Conservation (phyloP, 495 filamentous ascomycete genomes). For the Lasiosphaeriaceae sp. region DNA sequence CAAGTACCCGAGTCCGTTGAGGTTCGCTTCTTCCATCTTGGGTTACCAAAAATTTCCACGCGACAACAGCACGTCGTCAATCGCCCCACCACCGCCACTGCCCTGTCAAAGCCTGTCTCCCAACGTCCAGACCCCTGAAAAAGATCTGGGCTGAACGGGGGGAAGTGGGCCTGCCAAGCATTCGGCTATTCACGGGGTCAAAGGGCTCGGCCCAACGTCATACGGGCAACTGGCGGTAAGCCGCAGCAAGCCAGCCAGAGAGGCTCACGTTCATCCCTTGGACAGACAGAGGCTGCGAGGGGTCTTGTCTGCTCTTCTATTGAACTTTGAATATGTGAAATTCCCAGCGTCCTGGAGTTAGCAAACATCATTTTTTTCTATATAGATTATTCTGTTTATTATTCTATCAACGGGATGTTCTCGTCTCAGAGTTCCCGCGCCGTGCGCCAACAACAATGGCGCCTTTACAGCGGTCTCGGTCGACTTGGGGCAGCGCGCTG, state of each 20-base stretch:
- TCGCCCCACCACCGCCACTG: background rate
- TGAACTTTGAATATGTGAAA: conserved; percentile 20
- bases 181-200: conserved; percentile 33
- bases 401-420: conserved; percentile 38
- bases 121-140: no score
- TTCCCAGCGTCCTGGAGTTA: background rate
- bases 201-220: conserved; percentile 27
- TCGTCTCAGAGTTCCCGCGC: conserved; percentile 40
- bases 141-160: no score
- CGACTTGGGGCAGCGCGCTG: conserved; percentile 14
- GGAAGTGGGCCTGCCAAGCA: conserved; percentile 3
- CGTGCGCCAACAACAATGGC: conserved; percentile 36
- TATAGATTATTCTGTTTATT: background rate
- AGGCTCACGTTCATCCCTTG: background rate
- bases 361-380: background rate
- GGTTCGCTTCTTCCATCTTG: background rate
- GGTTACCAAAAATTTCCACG: conserved; percentile 26
- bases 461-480: conserved; percentile 28
- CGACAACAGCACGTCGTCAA: conserved; percentile 10
- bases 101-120: background rate
- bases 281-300: background rate
- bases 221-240: conserved; percentile 18
- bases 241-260: conserved; percentile 26
- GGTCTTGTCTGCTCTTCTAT: background rate
- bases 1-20: background rate